Evolutionary conservation across 306 rosid genomes (phyloP), one percentile per base, ranked within the genome.

Genomic region (Cicer cuneatum): DNA sequence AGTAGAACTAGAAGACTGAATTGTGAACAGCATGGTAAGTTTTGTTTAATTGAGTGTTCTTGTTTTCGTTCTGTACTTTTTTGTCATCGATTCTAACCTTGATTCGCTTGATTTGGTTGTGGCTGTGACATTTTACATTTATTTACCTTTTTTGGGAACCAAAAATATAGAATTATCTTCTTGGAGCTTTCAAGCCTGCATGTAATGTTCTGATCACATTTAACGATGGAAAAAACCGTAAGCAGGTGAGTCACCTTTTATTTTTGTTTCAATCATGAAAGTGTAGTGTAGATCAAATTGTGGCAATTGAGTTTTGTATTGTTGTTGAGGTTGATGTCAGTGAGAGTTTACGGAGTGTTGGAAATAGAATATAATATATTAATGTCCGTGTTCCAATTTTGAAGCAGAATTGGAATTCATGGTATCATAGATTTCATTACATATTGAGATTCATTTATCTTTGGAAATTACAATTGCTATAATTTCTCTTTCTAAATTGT

Each of bases 141-240:
- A 5, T 43, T 48, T 66, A 10, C 56, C 47, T 16, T 38, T 48
- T 54, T 47, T 63, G 47, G 73, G 54, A 49, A 51, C 57, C 48
- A 19, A 7, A 7, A 33, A 38, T 2, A 9, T 38, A 95, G 99
- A 95, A 95, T 87, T 95, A 89, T 87, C 83, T 95, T 73, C 90
- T 95, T 41, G 99, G 98, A 87, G 99, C 99, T 81, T 95, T 95
- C 93, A 95, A 95, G 86, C 99, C 99, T 43, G 90, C 99, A 18
- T 92, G 98, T 74, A 87, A 84, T 81, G 82, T 95, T 62, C 79
- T 96, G 66, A 84, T 95, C 78, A 73, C 98, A 48, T 89, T 95
- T 69, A 43, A 83, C 5, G 99, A 95, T 85, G 99, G 92, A 9
- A 95, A 95, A 81, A 95, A 81, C 57, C 93, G 99, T 2, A 95